Percentiles rank a stretch among this genome's conserved stretches.
Evolutionary conservation across 768 basidiomycete species (phyloP).

Genomic region (Suillus sp.): DNA sequence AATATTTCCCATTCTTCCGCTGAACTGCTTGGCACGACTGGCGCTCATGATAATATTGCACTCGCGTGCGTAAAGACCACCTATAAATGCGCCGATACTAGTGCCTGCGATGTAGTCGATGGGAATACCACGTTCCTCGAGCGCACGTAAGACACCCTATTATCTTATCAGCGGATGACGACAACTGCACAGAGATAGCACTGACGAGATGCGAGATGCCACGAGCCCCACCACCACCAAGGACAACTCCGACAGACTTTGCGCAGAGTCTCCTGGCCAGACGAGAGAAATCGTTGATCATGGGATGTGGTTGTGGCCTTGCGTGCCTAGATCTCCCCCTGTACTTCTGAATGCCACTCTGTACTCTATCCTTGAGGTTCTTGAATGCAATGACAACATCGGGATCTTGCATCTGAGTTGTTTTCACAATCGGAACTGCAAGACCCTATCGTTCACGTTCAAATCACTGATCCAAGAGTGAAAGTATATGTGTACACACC

Average conservation of each 20-base stretch:
- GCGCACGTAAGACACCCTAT: slow-evolving; percentile 88
- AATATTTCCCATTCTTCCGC: slow-evolving; percentile 88
- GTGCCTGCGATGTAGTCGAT: slow-evolving; percentile 95
- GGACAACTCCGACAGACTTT: slow-evolving; percentile 88
- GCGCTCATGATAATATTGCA: slow-evolving; percentile 86
- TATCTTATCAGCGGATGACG: slow-evolving; percentile 11
- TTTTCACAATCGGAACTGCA: slow-evolving; percentile 63
- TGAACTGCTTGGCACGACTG: slow-evolving; percentile 90
- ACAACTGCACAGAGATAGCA: slow-evolving; percentile 25
- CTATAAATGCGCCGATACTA: slow-evolving; percentile 90
- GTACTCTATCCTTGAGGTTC: slow-evolving; percentile 90
- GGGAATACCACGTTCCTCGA: slow-evolving; percentile 91
- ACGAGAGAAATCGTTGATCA: slow-evolving; percentile 89
- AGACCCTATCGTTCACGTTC: slow-evolving; percentile 55
- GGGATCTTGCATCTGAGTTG: slow-evolving; percentile 70
- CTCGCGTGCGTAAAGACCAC: slow-evolving; percentile 93
- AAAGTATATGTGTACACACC: slow-evolving; percentile 42
- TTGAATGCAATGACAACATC: slow-evolving; percentile 88
- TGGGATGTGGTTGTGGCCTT: slow-evolving; percentile 75
- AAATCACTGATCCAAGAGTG: slow-evolving; percentile 4
- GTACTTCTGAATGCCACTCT: slow-evolving; percentile 87
- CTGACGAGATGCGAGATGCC: slow-evolving; percentile 74
- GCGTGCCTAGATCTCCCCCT: slow-evolving; percentile 62
- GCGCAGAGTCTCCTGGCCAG: slow-evolving; percentile 91
- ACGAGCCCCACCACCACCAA: slow-evolving; percentile 97